Base-by-base conservation (phyloP, 2,329 filamentous ascomycete species). In the Cytospora schulzeri region DNA sequence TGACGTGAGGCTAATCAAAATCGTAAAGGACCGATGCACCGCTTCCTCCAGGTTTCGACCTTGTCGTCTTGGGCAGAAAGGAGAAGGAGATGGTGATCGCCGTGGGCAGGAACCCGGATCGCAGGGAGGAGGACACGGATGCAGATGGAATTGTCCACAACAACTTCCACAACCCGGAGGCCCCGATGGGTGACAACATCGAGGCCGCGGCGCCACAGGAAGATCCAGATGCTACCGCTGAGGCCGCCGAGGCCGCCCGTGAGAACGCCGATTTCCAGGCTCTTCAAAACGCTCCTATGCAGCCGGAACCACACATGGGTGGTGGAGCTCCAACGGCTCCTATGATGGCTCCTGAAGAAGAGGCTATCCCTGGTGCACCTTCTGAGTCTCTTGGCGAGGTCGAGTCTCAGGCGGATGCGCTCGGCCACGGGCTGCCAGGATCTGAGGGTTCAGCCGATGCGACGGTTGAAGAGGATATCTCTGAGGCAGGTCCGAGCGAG, bases 21-120 rank as follows among this genome's bases (percentile, higher is more conserved):
- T 17, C 19, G 15, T 50, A 50, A 58, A 76, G 79, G 58, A 71
- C 74, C 2, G 82, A 85, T 69, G 66, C 64, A 2, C 45, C 74
- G 12, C 73, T 87, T 4, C 82, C 83, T 1, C 72, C 74, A 0
- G 75, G 77, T 6, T 87, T 86, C 65, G 82, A 87, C 67, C 71
- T 74, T 5, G 80, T 87, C 19, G 73, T 76, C 14, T 75, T 87
- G 17, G 77, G 82, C 19, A 75, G 74, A 66, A 87, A 86, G 73
- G 83, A 86, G 72, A 73, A 73, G 48, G 68, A 74, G 0, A 73
- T 75, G 6, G 73, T 86, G 33, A 74, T 72, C 1, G 71, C 68
- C 3, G 69, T 73, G 11, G 78, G 80, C 62, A 83, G 79, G 71
- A 87, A 87, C 62, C 83, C 83, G 0, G 69, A 77, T 57, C 78